These are phyloP conservation scores for Penicillium ucsense DNA, from an alignment of 495 filamentous ascomycete genomes.

Conservation along the genomic window DNA sequence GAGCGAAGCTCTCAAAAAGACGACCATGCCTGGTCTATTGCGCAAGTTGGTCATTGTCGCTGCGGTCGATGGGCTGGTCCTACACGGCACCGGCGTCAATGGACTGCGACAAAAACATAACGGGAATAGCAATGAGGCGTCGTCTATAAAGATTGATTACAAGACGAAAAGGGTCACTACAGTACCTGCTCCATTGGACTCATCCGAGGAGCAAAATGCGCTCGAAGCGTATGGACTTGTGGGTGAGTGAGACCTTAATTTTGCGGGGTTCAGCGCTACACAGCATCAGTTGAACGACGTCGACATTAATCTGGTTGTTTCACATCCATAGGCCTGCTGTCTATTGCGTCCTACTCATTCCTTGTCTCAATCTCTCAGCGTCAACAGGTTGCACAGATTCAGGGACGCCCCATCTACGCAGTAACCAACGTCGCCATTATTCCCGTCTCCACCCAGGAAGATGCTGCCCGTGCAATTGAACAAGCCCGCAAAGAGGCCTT, in stretches of 20 bases:
- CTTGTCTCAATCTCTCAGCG: conserved; percentile 75
- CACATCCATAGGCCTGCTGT: conserved; percentile 49
- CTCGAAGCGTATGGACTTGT: conserved; percentile 80
- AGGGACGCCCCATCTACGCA: conserved; percentile 71
- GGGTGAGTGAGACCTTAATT: conserved; percentile 43
- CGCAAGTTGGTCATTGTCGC: conserved; percentile 76
- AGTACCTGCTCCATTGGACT: conserved; percentile 27
- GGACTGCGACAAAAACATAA: conserved; percentile 32
- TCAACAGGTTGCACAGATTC: conserved; percentile 79
- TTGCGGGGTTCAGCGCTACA: neutral
- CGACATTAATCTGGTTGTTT: too few species aligned
- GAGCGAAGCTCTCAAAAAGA: conserved; percentile 16
- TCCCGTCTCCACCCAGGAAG: conserved; percentile 64
- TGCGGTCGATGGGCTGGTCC: conserved; percentile 73
- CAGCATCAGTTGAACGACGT: too few species aligned
- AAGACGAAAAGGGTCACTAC: conserved; percentile 50
- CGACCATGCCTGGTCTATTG: conserved; percentile 54
- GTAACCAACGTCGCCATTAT: conserved; percentile 81
- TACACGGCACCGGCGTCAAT: conserved; percentile 54
- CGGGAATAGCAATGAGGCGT: conserved; percentile 26
- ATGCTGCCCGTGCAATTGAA: conserved; percentile 60
- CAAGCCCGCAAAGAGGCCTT: conserved; percentile 45
- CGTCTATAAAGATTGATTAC: conserved; percentile 62
- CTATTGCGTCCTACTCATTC: conserved; percentile 65
- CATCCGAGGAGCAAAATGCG: conserved; percentile 24